Percentiles rank a stretch among this genome's conserved stretches.
phyloP scores from a whole-genome alignment of 2,329 filamentous ascomycete species.

The Botrytis squamosa region DNA sequence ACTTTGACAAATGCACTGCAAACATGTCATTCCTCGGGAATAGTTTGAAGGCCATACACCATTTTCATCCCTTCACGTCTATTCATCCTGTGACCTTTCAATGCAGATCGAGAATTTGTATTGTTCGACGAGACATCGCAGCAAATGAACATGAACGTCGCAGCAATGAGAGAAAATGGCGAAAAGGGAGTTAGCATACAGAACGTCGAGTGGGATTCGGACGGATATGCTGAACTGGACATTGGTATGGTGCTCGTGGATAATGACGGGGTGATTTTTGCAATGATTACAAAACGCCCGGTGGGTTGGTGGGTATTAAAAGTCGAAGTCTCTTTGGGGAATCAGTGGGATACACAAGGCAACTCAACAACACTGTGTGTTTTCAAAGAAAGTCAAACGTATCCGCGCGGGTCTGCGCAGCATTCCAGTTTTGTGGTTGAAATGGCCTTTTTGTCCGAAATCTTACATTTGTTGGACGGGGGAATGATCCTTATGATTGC shows the following conservation, averaged over 20 bases:
- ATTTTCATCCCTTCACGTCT: background rate
- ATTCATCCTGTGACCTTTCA: background rate
- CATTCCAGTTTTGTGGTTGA: background rate
- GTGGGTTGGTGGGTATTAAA: background rate
- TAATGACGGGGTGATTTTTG: background rate
- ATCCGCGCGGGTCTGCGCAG: slow-evolving; percentile 8
- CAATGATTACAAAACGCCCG: background rate
- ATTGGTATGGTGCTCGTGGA: background rate
- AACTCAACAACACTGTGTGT: background rate
- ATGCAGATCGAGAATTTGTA: background rate
- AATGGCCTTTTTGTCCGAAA: background rate
- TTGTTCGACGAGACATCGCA: background rate
- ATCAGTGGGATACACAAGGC: background rate
- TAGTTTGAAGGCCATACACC: slow-evolving; percentile 12
- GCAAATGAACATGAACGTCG: background rate
- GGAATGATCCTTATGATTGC: background rate
- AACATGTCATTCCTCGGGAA: slow-evolving; percentile 12
- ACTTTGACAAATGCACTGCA: too few species aligned
- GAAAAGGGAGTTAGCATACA: background rate
- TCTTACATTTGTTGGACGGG: background rate
- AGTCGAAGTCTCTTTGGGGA: background rate
- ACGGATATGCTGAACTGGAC: background rate
- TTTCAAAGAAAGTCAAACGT: background rate
- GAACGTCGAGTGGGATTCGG: background rate
- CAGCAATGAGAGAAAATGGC: background rate